Percentiles rank a stretch among this genome's conserved stretches.
phyloP scores from a whole-genome alignment of 495 filamentous ascomycete species.

The Penicillium turbatum region DNA sequence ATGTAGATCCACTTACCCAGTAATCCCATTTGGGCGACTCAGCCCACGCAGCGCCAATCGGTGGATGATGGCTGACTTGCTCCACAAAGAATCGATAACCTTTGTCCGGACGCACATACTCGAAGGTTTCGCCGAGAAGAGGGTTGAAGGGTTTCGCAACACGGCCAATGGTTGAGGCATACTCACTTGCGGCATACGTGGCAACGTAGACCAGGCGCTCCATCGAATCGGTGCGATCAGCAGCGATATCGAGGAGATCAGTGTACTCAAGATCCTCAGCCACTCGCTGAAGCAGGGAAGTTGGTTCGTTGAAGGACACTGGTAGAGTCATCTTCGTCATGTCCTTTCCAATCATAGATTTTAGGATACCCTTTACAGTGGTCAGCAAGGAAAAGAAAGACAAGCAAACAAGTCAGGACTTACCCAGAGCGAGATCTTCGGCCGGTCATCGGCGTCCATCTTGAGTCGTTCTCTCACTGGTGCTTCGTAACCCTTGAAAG shows the following conservation, averaged over 20 bases:
- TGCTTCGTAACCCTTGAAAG: slow-evolving; percentile 89
- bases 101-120: slow-evolving; percentile 92
- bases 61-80: slow-evolving; percentile 97
- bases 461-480: slow-evolving; percentile 71
- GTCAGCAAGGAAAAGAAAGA: slow-evolving; percentile 14
- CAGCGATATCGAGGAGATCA: slow-evolving; percentile 85
- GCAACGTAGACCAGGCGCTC: slow-evolving; percentile 96
- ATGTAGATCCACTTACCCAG: slow-evolving; percentile 50
- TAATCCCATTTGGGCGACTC: slow-evolving; percentile 96
- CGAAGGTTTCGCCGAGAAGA: slow-evolving; percentile 91
- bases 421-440: slow-evolving; percentile 96
- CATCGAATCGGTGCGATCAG: slow-evolving; percentile 76
- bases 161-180: slow-evolving; percentile 92
- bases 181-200: slow-evolving; percentile 91
- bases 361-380: slow-evolving; percentile 73
- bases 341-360: slow-evolving; percentile 99
- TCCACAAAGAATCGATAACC: slow-evolving; percentile 98
- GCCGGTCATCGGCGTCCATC: slow-evolving; percentile 87
- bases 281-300: slow-evolving; percentile 91
- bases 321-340: slow-evolving; percentile 99
- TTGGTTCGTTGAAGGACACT: slow-evolving; percentile 98
- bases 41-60: slow-evolving; percentile 88
- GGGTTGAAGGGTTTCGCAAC: slow-evolving; percentile 99
- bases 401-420: slow-evolving; percentile 24
- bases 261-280: slow-evolving; percentile 98